These are phyloP conservation scores for Silene conica DNA, from an alignment of 148 eudicot genomes.

Conservation along the genomic window DNA sequence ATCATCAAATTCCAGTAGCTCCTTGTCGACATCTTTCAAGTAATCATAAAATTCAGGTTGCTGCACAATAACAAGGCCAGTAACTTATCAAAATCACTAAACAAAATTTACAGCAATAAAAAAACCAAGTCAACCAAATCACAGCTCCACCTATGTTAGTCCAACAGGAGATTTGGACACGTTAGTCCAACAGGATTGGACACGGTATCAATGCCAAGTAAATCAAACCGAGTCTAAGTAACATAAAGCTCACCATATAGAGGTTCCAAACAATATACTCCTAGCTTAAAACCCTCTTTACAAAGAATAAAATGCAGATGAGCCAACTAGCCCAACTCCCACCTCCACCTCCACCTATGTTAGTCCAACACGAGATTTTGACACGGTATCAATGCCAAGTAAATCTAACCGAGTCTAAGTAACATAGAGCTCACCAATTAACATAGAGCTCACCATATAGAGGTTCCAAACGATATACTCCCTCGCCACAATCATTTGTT, in stretches of 20 bases:
- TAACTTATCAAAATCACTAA: neutral
- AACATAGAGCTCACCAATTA: neutral
- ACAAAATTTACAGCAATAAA: neutral
- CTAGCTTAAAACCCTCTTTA: neutral
- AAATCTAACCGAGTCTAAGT: neutral
- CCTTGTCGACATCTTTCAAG: conserved; percentile 75
- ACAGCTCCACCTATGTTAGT: neutral
- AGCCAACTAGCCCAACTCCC: too few relatives aligned
- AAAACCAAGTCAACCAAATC: neutral
- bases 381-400: neutral
- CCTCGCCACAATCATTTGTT: too few relatives aligned
- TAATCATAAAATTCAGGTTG: conserved; percentile 87
- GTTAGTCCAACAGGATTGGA: too few relatives aligned
- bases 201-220: too few relatives aligned
- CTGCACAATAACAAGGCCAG: conserved; percentile 39
- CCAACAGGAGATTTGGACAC: too few relatives aligned
- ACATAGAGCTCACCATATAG: neutral
- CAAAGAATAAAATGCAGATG: too few relatives aligned
- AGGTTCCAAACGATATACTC: too few relatives aligned
- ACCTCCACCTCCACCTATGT: neutral
- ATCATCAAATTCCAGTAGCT: conserved; percentile 71
- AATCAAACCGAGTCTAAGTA: too few relatives aligned
- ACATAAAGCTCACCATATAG: too few relatives aligned
- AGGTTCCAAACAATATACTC: neutral
- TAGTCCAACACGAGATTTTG: neutral